Percentiles rank a stretch among this genome's conserved stretches.
Conservation (phyloP, 805 yeast genomes). For the Blastobotrys peoriensis region DNA sequence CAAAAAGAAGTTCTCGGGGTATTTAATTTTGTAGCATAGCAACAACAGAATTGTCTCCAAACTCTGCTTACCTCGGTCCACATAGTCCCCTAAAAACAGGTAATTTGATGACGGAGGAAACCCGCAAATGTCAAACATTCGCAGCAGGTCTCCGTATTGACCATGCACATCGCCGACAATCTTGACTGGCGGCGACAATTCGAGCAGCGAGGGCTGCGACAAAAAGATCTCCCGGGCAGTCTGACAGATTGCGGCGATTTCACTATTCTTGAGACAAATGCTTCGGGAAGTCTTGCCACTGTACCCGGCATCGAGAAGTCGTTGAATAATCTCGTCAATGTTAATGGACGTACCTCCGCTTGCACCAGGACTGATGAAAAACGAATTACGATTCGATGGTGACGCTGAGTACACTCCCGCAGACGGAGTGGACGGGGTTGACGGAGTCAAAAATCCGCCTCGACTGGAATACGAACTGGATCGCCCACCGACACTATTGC, state of each 20-base stretch:
- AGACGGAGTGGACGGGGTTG: slow-evolving; percentile 22
- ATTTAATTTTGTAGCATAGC: slow-evolving; percentile 89
- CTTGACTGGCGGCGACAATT: slow-evolving; percentile 79
- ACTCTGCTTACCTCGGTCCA: slow-evolving; percentile 95
- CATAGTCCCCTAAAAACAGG: slow-evolving; percentile 91
- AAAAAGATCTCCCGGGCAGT: slow-evolving; percentile 84
- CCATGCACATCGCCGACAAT: slow-evolving; percentile 96
- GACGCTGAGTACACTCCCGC: slow-evolving; percentile 19
- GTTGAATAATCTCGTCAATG: slow-evolving; percentile 84
- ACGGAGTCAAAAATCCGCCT: slow-evolving; percentile 6
- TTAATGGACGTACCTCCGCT: slow-evolving; percentile 32
- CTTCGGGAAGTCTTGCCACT: slow-evolving; percentile 87
- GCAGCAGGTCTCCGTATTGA: slow-evolving; percentile 83
- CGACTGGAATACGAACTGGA: background rate
- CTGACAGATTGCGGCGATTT: slow-evolving; percentile 79
- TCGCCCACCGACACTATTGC: background rate
- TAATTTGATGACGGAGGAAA: slow-evolving; percentile 94
- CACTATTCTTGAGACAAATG: slow-evolving; percentile 83
- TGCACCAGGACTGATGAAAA: slow-evolving; percentile 28
- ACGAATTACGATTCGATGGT: background rate
- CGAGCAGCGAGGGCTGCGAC: slow-evolving; percentile 84
- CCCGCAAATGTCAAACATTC: slow-evolving; percentile 92
- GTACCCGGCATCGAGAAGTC: slow-evolving; percentile 92
- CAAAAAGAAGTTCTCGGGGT: slow-evolving; percentile 91
- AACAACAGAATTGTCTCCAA: slow-evolving; percentile 84